Conservation (phyloP, 306 rosid genomes). For the Prinsepia uniflora region DNA sequence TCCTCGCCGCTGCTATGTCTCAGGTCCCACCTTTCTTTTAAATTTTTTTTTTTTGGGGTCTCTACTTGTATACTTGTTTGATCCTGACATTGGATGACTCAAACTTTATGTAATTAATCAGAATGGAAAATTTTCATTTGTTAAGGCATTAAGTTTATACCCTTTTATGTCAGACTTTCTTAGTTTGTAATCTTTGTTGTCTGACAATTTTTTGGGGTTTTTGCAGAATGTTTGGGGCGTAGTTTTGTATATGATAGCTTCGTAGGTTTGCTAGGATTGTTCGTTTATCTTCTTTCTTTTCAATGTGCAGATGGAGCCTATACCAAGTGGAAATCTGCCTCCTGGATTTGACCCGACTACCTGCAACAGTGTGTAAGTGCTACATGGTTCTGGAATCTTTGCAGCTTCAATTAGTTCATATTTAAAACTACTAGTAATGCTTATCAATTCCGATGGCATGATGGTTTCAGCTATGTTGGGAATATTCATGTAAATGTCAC, state of each 20-base stretch:
- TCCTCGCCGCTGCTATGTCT: slow-evolving; percentile 71
- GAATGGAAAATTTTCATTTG: not conserved
- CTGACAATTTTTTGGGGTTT: not conserved
- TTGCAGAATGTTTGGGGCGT: not conserved
- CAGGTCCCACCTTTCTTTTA: slow-evolving; percentile 32
- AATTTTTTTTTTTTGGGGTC: too few relatives aligned
- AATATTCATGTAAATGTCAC: slow-evolving; percentile 82
- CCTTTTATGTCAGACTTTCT: not conserved
- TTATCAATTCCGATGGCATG: slow-evolving; percentile 6
- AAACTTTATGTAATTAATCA: not conserved
- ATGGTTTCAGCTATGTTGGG: slow-evolving; percentile 61
- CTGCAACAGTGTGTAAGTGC: slow-evolving; percentile 95
- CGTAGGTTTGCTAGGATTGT: not conserved
- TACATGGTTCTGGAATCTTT: slow-evolving; percentile 20
- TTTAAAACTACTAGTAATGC: not conserved
- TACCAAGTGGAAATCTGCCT: slow-evolving; percentile 95
- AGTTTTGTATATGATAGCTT: not conserved
- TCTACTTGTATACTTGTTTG: not conserved
- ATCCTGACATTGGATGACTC: not conserved
- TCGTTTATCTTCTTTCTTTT: slow-evolving; percentile 33
- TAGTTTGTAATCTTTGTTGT: not conserved
- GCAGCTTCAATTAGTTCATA: not conserved
- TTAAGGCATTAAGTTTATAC: not conserved
- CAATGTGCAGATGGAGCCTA: slow-evolving; percentile 89
- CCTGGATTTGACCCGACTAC: slow-evolving; percentile 89